Conservation (phyloP, 23 red algal genomes). For the Gracilaria domingensis region DNA sequence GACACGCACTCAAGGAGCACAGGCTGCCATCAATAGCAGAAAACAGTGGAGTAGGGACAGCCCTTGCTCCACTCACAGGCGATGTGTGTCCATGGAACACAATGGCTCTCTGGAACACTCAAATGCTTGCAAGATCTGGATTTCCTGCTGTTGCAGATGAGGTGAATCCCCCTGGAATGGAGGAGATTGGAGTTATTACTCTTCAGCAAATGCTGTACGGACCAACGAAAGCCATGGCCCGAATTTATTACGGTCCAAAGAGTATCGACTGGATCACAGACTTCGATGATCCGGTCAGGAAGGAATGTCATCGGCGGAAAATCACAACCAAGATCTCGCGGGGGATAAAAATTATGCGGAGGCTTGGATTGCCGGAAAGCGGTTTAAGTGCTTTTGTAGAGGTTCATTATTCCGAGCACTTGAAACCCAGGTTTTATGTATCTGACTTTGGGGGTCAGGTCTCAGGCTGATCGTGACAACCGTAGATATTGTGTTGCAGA, state of each 20-base stretch:
- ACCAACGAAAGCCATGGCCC: background rate
- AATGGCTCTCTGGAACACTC: constrained; percentile 49
- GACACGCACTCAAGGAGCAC: constrained; percentile 23
- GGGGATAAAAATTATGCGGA: background rate
- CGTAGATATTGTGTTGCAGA: too few species aligned
- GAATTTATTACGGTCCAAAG: background rate
- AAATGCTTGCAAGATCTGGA: constrained; percentile 38
- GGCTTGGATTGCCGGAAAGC: background rate
- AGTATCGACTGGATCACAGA: background rate
- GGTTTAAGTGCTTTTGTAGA: background rate
- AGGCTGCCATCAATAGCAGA: background rate
- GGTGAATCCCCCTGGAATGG: constrained; percentile 68
- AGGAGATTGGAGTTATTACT: constrained; percentile 60
- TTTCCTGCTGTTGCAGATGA: constrained; percentile 65
- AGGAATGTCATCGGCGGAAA: background rate
- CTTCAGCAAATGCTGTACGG: constrained; percentile 25
- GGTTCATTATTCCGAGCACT: background rate
- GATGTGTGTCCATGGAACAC: constrained; percentile 72
- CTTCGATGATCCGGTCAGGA: background rate
- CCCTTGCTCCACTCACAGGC: background rate
- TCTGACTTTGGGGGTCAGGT: background rate
- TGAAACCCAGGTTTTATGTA: background rate
- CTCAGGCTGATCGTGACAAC: background rate
- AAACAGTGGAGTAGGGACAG: background rate
- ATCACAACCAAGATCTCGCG: background rate